phyloP scores from a whole-genome alignment of 108 stramenopile genomes.

The Chaetoceros tenuissimus region DNA sequence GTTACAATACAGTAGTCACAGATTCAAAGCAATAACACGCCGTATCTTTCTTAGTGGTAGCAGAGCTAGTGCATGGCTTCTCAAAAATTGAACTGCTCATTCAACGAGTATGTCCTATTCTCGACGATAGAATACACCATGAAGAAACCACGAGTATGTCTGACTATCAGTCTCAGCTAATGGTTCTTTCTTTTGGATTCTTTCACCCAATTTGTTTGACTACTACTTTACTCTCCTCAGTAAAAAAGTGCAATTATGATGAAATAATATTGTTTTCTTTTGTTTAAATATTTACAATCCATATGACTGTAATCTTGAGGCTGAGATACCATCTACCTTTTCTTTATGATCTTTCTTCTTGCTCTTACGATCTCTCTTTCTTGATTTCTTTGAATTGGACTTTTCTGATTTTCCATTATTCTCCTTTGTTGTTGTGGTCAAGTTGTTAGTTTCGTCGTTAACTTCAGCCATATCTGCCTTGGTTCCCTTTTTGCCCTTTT shows the following conservation, averaged over 20 bases:
- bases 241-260: neutral
- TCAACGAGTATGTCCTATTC: neutral
- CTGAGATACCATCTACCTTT: constrained; percentile 48
- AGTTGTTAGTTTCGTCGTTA: neutral
- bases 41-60: too few species aligned
- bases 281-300: constrained; percentile 22
- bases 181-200: too few species aligned
- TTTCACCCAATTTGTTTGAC: neutral
- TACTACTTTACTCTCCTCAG: neutral
- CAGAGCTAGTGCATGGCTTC: too few species aligned
- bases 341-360: constrained; percentile 32
- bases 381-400: constrained; percentile 12
- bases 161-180: too few species aligned
- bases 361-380: constrained; percentile 21
- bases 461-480: constrained; percentile 1
- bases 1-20: too few species aligned
- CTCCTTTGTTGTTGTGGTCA: constrained; percentile 1
- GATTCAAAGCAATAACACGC: too few species aligned
- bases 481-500: constrained; percentile 11
- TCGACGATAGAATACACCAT: neutral
- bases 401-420: neutral
- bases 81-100: too few species aligned
- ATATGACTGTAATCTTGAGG: constrained; percentile 67
- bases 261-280: neutral
- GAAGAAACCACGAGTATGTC: neutral